Evolutionary conservation across 345 rosid genomes (phyloP), one percentile per base, ranked within the genome.

Genomic region (Lepidium africanum): DNA sequence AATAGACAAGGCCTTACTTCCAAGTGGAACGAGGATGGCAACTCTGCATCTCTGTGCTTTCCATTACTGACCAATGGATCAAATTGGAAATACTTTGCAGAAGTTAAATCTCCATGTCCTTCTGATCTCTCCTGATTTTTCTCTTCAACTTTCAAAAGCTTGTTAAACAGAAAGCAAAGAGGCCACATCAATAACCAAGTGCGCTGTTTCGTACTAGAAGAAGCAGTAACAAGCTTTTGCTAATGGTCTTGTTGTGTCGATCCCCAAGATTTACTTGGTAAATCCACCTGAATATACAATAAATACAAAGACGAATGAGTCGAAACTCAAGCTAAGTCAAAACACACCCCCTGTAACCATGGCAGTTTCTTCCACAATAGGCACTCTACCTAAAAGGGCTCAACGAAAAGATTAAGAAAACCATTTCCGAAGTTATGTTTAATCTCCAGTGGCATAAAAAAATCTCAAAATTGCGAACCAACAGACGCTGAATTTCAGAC

Each of bases 121-220:
- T 72, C 65, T 45, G 73, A 51, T 59, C 59, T 66, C 46, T 45
- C 81, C 12, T 56, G 75, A 4, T 73, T 73, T 16, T 65, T 81
- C 42, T 81, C 90, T 30, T 81, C 91, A 32, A 70, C 59, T 73
- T 54, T 81, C 42, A 85, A 79, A 71, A 88, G 79, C 80, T 85
- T 88, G 79, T 80, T 84, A 12, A 78, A 75, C 53, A 81, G 81
- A 46, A 88, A 73, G 71, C 77, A 84, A 59, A 85, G 75, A 67
- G 88, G 87, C 93, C 93, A 83, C 93, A 85, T 87, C 60, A 73
- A 59, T 56, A 59, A 74, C 76, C 71, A 71, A 59, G 60, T 48
- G 40, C 10, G 19, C 4, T 3, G 39, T 32, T 36, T 17, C 19
- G 0, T n/a, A 53, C 50, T 36, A 46, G 57, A 46, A 63, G 21